These are phyloP conservation scores for Setaria viridis DNA, from an alignment of 202 grass and related monocot species.

Conservation along the genomic window DNA sequence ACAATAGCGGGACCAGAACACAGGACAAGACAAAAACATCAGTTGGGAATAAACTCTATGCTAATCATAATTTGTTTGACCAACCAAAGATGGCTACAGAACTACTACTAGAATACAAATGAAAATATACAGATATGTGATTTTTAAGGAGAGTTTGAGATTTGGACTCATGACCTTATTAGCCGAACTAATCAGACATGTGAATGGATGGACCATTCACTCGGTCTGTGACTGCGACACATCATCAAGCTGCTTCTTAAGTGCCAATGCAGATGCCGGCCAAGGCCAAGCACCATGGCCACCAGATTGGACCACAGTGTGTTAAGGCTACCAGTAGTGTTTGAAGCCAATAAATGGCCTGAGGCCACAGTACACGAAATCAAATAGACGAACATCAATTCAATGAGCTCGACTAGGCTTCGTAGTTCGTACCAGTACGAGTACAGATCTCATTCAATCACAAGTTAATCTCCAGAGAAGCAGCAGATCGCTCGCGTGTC, in stretches of 20 bases:
- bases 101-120: neutral
- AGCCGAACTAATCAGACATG: neutral
- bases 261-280: neutral
- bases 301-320: slow-evolving; percentile 43
- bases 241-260: slow-evolving; percentile 11
- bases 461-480: neutral
- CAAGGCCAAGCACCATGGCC: slow-evolving; percentile 18
- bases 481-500: neutral
- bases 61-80: neutral
- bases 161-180: neutral
- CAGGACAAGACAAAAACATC: neutral
- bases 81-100: neutral
- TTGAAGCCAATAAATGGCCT: slow-evolving; percentile 26
- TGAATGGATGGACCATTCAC: slow-evolving; percentile 15
- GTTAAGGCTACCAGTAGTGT: slow-evolving; percentile 11
- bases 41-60: neutral
- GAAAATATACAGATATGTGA: too few species aligned
- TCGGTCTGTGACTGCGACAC: neutral
- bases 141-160: neutral
- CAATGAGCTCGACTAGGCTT: slow-evolving; percentile 20
- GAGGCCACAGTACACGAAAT: slow-evolving; percentile 21
- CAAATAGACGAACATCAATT: slow-evolving; percentile 8
- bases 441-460: neutral
- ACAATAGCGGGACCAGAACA: neutral
- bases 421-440: neutral